phyloP scores from a whole-genome alignment of 192 early-diverging fungal genomes.

The Diversispora eburnea region DNA sequence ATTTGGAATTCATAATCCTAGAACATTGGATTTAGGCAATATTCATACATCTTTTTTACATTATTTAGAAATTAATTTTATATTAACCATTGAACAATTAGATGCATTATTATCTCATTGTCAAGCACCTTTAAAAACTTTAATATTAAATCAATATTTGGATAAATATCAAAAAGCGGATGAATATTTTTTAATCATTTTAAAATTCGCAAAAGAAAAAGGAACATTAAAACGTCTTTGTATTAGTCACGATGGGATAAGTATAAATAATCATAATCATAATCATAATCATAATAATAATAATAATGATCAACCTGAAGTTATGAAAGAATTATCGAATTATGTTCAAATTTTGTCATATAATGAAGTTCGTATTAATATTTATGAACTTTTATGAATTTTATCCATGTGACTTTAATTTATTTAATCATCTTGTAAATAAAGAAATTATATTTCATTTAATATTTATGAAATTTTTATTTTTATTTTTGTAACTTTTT shows the following conservation, averaged over 20 bases:
- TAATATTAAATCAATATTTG: not conserved
- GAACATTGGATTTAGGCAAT: not conserved
- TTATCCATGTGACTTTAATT: too few relatives aligned
- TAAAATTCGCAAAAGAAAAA: not conserved
- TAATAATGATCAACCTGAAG: too few relatives aligned
- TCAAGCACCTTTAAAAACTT: not conserved
- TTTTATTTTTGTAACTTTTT: too few relatives aligned
- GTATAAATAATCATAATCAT: not conserved
- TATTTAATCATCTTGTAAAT: too few relatives aligned
- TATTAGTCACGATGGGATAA: not conserved
- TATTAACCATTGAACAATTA: not conserved
- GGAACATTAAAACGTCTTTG: not conserved
- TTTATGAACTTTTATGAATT: too few relatives aligned
- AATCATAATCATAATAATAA: not conserved
- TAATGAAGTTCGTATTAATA: too few relatives aligned
- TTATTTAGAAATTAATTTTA: not conserved
- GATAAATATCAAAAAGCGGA: not conserved
- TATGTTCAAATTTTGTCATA: too few relatives aligned
- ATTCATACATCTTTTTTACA: not conserved
- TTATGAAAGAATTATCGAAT: too few relatives aligned
- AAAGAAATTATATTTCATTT: too few relatives aligned
- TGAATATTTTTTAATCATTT: not conserved
- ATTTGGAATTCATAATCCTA: not conserved
- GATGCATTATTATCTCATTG: conserved; percentile 1
- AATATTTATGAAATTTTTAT: too few relatives aligned